phyloP scores from a whole-genome alignment of 2,329 filamentous ascomycete species.

The Colletotrichum sidae region DNA sequence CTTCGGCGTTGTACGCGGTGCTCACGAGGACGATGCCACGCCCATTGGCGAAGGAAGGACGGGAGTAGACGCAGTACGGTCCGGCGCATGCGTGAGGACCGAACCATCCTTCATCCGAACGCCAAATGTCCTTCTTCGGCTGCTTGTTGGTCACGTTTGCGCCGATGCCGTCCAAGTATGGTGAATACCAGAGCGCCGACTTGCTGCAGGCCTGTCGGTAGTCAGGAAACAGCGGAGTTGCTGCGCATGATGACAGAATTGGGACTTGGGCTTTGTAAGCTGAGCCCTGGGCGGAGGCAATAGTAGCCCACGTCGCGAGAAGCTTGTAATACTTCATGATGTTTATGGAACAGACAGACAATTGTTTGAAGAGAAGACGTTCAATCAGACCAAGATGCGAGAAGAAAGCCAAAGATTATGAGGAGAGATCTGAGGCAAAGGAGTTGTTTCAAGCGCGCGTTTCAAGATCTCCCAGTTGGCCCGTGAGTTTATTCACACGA shows the following conservation, averaged over 20 bases:
- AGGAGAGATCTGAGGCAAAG: neutral
- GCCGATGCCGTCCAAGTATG: neutral
- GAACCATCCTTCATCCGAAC: constrained; percentile 35
- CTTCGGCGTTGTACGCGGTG: constrained; percentile 39
- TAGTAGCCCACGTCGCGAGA: constrained; percentile 1
- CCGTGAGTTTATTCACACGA: constrained; percentile 2
- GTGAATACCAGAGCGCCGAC: neutral
- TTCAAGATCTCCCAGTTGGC: constrained; percentile 31
- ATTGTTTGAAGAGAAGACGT: neutral
- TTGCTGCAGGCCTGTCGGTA: constrained; percentile 23
- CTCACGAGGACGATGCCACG: constrained; percentile 54
- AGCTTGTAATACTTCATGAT: constrained; percentile 20
- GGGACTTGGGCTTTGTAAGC: constrained; percentile 12
- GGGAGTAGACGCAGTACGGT: constrained; percentile 49
- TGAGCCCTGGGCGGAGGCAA: constrained; percentile 4
- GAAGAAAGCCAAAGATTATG: neutral
- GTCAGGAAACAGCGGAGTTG: constrained; percentile 28
- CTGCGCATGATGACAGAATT: constrained; percentile 19
- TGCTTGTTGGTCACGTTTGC: constrained; percentile 16
- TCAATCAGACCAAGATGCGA: neutral
- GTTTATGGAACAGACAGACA: neutral
- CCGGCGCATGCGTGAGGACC: constrained; percentile 35
- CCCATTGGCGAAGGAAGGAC: constrained; percentile 48
- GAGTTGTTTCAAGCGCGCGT: constrained; percentile 35
- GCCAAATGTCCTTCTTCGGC: constrained; percentile 34